phyloP scores from a whole-genome alignment of 345 rosid species.

The Lepidium africanum region DNA sequence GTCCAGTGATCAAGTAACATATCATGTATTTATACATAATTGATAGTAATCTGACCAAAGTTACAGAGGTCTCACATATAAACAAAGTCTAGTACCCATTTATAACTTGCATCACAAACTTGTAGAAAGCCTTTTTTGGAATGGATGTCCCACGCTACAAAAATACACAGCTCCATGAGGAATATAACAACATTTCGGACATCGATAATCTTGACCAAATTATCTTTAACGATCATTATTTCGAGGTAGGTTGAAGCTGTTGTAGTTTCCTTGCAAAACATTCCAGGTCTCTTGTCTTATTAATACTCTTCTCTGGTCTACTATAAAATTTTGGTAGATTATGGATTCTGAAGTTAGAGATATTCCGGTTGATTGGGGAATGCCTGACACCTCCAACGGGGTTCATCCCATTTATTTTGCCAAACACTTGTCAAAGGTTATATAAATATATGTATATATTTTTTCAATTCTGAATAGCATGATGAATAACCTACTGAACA shows the following conservation, averaged over 20 bases:
- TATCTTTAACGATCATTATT: conserved; percentile 54
- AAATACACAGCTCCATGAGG: conserved; percentile 42
- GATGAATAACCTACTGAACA: neutral
- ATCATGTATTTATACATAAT: neutral
- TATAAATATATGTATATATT: neutral
- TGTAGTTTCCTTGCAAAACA: conserved; percentile 1
- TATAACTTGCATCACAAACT: conserved; percentile 1
- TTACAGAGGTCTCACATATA: neutral
- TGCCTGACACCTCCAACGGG: conserved; percentile 59
- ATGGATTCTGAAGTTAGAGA: conserved; percentile 60
- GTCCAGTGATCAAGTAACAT: conserved; percentile 17
- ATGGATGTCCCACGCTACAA: conserved; percentile 64
- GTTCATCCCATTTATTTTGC: conserved; percentile 87
- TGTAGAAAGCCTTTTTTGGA: conserved; percentile 78
- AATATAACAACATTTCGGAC: conserved; percentile 43
- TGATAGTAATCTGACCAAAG: neutral
- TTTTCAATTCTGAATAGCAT: conserved; percentile 3
- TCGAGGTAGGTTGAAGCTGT: conserved; percentile 48
- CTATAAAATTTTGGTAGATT: conserved; percentile 36
- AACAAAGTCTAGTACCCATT: neutral
- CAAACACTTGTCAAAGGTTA: conserved; percentile 84
- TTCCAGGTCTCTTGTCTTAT: conserved; percentile 12
- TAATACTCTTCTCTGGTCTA: neutral
- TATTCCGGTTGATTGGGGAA: conserved; percentile 81
- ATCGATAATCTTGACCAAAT: conserved; percentile 37